phyloP scores from a whole-genome alignment of 345 rosid species.

The Salix brachista region DNA sequence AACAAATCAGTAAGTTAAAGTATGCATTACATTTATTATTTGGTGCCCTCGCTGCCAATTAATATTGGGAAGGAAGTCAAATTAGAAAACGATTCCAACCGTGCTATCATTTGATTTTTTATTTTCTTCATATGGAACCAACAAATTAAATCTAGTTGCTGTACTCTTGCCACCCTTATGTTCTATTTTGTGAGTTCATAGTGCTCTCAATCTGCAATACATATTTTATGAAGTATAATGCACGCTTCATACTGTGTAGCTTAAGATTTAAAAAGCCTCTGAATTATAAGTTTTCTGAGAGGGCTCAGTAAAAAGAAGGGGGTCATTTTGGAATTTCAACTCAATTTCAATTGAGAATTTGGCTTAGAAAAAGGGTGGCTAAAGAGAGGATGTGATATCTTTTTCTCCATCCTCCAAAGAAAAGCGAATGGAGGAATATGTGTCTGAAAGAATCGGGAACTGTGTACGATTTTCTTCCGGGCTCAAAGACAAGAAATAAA shows the following conservation, averaged over 20 bases:
- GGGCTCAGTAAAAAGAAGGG: background rate
- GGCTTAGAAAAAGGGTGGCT: background rate
- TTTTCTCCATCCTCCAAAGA: slow-evolving; percentile 25
- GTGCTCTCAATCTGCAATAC: background rate
- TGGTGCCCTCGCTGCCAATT: background rate
- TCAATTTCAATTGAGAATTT: background rate
- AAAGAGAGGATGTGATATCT: slow-evolving; percentile 11
- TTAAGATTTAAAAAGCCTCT: background rate
- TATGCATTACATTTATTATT: background rate
- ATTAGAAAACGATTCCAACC: background rate
- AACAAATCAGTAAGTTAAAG: background rate
- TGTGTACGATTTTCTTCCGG: slow-evolving; percentile 49
- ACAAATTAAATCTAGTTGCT: background rate
- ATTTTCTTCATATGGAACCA: background rate
- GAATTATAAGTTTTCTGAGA: too few species aligned
- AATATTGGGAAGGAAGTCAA: background rate
- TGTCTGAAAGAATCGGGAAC: slow-evolving; percentile 51
- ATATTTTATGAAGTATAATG: too few species aligned
- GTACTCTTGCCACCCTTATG: background rate
- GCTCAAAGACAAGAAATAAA: slow-evolving; percentile 44
- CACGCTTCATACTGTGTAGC: too few species aligned
- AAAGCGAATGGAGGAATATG: slow-evolving; percentile 35
- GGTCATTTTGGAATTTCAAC: background rate
- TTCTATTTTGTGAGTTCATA: background rate
- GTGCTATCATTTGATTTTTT: background rate